These are phyloP conservation scores for Microstegium vimineum DNA, from an alignment of 176 grass and related monocot species.

Conservation along the genomic window DNA sequence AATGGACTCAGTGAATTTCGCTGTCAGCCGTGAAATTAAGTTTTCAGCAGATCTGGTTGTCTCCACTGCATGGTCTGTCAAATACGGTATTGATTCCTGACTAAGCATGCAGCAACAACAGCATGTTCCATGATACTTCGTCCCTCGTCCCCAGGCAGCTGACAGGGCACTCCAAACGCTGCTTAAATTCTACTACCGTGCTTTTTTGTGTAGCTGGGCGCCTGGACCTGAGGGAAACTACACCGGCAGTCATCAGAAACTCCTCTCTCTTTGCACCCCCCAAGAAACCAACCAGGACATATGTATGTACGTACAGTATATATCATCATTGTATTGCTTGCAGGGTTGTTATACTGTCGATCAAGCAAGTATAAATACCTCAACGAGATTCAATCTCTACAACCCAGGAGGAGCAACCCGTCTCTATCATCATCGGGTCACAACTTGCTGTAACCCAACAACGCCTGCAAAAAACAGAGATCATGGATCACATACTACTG, in stretches of 20 bases:
- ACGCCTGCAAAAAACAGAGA: neutral
- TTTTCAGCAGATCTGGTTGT: neutral
- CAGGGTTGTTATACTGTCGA: neutral
- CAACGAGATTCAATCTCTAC: neutral
- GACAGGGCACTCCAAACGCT: neutral
- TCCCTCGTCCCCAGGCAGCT: neutral
- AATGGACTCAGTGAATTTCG: neutral
- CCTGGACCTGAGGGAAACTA: neutral
- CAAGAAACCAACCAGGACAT: neutral
- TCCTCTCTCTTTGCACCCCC: neutral
- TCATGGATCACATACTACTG: slow-evolving; percentile 29
- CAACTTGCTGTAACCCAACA: too few species aligned
- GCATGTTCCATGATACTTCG: slow-evolving; percentile 27
- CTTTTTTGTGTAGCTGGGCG: neutral
- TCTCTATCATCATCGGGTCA: neutral
- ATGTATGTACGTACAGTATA: too few species aligned
- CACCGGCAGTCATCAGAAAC: slow-evolving; percentile 18
- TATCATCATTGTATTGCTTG: neutral
- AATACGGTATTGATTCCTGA: neutral
- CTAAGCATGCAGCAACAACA: slow-evolving; percentile 18
- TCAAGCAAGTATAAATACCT: slow-evolving; percentile 20
- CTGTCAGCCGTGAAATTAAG: neutral
- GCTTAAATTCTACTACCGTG: neutral
- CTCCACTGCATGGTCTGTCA: neutral
- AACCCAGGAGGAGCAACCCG: neutral